Percentiles rank a stretch among this genome's conserved stretches.
Conservation (phyloP, 2,329 filamentous ascomycete species). For the Thelonectria rubi region DNA sequence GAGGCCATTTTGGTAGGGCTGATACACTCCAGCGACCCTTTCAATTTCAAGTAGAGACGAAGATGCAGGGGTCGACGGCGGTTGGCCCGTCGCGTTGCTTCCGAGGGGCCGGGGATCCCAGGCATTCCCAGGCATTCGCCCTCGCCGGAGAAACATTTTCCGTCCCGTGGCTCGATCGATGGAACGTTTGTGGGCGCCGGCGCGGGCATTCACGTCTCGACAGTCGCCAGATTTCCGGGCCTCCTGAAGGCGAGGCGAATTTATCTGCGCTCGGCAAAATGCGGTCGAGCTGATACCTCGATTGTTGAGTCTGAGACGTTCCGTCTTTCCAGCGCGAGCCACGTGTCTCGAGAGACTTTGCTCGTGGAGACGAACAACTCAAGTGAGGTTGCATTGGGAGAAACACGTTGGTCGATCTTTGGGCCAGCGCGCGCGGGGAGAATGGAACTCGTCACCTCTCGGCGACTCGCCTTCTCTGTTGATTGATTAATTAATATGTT, state of each 20-base stretch:
- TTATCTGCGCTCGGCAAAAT: constrained; percentile 1
- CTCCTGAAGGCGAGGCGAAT: constrained; percentile 7
- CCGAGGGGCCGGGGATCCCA: constrained; percentile 16
- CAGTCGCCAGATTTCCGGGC: not conserved
- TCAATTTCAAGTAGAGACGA: constrained; percentile 36
- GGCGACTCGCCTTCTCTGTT: no score
- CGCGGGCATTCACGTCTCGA: constrained; percentile 1
- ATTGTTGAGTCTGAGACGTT: not conserved
- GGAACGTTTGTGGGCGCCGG: constrained; percentile 17
- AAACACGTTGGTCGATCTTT: no score
- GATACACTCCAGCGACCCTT: constrained; percentile 37
- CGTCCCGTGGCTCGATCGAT: constrained; percentile 36
- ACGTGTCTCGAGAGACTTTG: not conserved
- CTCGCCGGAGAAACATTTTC: constrained; percentile 19
- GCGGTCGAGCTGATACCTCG: not conserved
- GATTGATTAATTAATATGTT: no score
- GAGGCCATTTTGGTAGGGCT: constrained; percentile 42
- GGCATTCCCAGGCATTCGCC: constrained; percentile 25
- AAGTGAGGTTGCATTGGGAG: no score
- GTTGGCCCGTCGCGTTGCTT: constrained; percentile 13
- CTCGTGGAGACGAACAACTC: no score
- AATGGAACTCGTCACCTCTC: no score
- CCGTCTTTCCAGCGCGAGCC: not conserved
- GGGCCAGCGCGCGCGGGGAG: no score
- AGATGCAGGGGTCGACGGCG: constrained; percentile 17